phyloP scores from a whole-genome alignment of 352 stramenopile species.

The Phytophthora pisi region DNA sequence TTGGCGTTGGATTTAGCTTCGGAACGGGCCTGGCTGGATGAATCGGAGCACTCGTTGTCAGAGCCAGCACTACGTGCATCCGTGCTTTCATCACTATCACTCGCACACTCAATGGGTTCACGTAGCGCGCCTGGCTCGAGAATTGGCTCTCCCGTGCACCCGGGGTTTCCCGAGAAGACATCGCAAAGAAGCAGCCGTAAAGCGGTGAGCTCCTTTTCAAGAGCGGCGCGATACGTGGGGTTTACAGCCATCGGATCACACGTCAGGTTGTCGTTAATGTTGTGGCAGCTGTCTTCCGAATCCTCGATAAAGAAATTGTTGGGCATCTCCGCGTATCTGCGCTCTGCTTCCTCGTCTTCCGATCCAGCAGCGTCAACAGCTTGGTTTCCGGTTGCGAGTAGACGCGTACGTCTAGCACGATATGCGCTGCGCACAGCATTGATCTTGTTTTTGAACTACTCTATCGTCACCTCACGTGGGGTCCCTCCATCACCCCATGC shows the following conservation, averaged over 20 bases:
- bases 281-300: background rate
- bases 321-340: background rate
- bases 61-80: slow-evolving; percentile 1
- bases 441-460: background rate
- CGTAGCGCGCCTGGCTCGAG: background rate
- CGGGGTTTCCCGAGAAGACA: background rate
- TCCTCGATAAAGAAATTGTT: background rate
- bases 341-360: background rate
- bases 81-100: background rate
- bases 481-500: background rate
- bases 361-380: background rate
- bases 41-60: slow-evolving; percentile 8
- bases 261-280: background rate
- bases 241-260: background rate
- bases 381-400: background rate
- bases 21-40: background rate
- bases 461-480: background rate
- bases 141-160: background rate
- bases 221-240: background rate
- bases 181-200: background rate
- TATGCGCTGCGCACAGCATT: background rate
- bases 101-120: background rate
- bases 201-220: background rate
- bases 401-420: background rate
- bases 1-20: slow-evolving; percentile 8